Evolutionary conservation across 352 stramenopile species (phyloP).

Genomic region (Globisporangium heterothallicum): DNA sequence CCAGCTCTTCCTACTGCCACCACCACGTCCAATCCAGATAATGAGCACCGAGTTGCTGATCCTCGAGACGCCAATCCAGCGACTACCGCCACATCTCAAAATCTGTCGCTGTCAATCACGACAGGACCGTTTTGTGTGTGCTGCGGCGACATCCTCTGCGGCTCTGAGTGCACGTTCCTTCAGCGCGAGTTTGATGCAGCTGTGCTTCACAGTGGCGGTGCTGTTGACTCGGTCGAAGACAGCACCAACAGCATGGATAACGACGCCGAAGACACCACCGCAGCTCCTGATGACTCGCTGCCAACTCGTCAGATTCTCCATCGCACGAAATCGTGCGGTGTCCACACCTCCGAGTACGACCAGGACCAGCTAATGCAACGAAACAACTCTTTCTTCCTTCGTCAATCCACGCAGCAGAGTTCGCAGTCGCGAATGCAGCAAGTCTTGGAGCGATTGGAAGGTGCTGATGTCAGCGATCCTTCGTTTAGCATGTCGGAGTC

Average conservation of each 20-base stretch:
- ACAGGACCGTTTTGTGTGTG: not conserved
- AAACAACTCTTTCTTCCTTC: not conserved
- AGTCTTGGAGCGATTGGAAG: not conserved
- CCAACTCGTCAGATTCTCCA: not conserved
- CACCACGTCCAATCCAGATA: too few species aligned
- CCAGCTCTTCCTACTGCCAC: too few species aligned
- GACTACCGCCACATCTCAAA: too few species aligned
- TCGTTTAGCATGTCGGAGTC: too few species aligned
- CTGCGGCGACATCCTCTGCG: not conserved
- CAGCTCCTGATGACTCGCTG: not conserved
- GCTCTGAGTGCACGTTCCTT: not conserved
- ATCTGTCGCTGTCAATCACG: not conserved
- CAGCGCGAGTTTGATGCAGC: not conserved
- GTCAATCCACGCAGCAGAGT: not conserved
- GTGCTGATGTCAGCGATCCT: not conserved
- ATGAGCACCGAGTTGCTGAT: too few species aligned
- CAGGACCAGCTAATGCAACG: not conserved
- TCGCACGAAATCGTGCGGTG: not conserved
- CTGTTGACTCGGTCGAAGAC: too few species aligned
- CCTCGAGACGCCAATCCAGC: too few species aligned
- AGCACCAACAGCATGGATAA: too few species aligned
- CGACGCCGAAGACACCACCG: not conserved
- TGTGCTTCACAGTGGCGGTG: not conserved
- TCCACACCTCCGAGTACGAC: not conserved
- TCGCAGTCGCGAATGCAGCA: not conserved